These are phyloP conservation scores for Lactarius vividus DNA, from an alignment of 768 basidiomycete genomes.

Conservation along the genomic window DNA sequence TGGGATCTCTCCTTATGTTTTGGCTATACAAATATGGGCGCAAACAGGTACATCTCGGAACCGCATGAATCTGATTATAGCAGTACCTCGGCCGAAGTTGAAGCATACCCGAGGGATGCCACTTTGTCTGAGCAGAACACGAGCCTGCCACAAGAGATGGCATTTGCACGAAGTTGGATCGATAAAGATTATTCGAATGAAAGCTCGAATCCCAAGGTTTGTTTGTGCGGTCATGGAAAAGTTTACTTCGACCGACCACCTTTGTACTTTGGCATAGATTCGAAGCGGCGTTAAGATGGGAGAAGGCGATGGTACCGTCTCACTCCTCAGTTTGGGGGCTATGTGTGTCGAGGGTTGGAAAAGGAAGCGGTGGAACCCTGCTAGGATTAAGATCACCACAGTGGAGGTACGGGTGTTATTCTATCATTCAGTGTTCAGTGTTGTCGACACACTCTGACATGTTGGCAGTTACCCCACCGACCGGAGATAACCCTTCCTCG, in stretches of 20 bases:
- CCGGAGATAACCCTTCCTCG: conserved; percentile 72
- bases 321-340: conserved; percentile 79
- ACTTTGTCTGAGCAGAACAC: conserved; percentile 41
- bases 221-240: background rate
- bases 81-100: conserved; percentile 42
- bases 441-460: background rate
- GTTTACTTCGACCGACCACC: no score
- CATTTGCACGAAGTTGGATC: conserved; percentile 71
- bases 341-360: conserved; percentile 99
- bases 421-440: background rate
- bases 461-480: conserved; percentile 68
- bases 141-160: conserved; percentile 50
- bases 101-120: conserved; percentile 46
- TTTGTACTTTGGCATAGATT: conserved; percentile 40
- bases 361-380: conserved; percentile 85
- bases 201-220: conserved; percentile 51
- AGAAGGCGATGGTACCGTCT: conserved; percentile 95
- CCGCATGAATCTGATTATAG: conserved; percentile 65
- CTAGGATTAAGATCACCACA: conserved; percentile 79
- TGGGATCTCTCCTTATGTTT: background rate
- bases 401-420: conserved; percentile 60
- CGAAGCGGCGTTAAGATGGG: conserved; percentile 88
- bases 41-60: conserved; percentile 65
- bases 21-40: background rate
- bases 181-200: conserved; percentile 80